A percentile compares a stretch with the other conserved stretches of the same genome.
Conservation (phyloP, 2,329 filamentous ascomycete genomes). For the Colletotrichum tamarilloi region DNA sequence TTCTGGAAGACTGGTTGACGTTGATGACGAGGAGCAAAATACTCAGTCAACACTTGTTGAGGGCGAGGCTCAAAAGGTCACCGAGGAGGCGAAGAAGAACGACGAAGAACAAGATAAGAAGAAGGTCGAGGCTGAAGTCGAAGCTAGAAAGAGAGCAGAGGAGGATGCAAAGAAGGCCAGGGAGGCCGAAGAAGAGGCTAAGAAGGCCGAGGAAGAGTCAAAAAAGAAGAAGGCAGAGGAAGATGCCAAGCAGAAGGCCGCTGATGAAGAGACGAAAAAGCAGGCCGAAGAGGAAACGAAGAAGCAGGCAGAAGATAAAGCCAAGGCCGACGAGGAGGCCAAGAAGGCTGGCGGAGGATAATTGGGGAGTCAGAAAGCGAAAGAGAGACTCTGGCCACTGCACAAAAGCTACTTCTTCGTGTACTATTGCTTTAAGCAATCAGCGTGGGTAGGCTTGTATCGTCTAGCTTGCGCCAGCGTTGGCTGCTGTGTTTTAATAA, state of each 20-base stretch:
- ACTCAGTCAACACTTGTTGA: background rate
- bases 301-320: slow-evolving; percentile 11
- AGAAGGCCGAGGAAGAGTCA: slow-evolving; percentile 14
- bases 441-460: background rate
- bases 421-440: slow-evolving; percentile 5
- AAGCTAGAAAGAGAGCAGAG: slow-evolving; percentile 20
- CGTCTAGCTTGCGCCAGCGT: background rate
- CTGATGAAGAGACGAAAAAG: background rate
- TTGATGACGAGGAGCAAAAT: slow-evolving; percentile 35
- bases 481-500: slow-evolving; percentile 4
- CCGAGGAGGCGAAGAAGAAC: slow-evolving; percentile 19
- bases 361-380: background rate
- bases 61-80: slow-evolving; percentile 13
- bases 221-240: slow-evolving; percentile 19
- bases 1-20: slow-evolving; percentile 49
- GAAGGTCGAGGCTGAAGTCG: slow-evolving; percentile 8
- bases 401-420: background rate
- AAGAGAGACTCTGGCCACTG: background rate
- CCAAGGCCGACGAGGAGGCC: slow-evolving; percentile 13
- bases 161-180: slow-evolving; percentile 22
- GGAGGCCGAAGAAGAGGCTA: slow-evolving; percentile 18
- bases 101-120: slow-evolving; percentile 9
- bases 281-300: slow-evolving; percentile 19
- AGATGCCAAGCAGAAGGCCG: slow-evolving; percentile 17
- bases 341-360: slow-evolving; percentile 31